Percentiles rank a stretch among this genome's conserved stretches.
Evolutionary conservation across 768 basidiomycete genomes (phyloP).

Genomic region (Leccinellum luteum): DNA sequence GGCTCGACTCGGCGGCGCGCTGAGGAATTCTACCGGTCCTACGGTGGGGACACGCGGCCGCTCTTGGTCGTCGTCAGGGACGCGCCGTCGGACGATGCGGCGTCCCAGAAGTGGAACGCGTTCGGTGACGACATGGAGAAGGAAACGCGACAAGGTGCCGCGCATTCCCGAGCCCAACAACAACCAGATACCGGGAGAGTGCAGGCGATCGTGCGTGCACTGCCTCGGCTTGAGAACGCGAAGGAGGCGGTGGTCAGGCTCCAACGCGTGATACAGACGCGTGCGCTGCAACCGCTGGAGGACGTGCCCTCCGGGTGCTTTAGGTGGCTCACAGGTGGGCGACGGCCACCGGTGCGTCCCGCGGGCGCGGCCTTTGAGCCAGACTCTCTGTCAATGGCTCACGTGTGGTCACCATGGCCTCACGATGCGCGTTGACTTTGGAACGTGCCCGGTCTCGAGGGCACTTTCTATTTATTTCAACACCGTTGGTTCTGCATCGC

Average conservation of each 20-base stretch:
- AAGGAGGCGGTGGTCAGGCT: constrained; percentile 7
- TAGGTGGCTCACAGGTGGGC: constrained; percentile 12
- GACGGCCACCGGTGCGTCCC: background rate
- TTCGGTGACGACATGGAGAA: constrained; percentile 9
- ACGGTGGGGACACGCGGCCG: constrained; percentile 27
- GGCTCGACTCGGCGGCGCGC: constrained; percentile 12
- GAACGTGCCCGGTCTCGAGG: background rate
- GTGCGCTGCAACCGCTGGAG: constrained; percentile 24
- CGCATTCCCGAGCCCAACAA: background rate
- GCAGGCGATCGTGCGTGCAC: constrained; percentile 22
- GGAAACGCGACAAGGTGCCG: background rate
- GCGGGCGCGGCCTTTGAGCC: background rate
- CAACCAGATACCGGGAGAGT: constrained; percentile 3
- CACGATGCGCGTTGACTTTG: background rate
- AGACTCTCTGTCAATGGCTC: constrained; percentile 13
- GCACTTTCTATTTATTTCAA: too few species aligned
- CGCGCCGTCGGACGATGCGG: constrained; percentile 17
- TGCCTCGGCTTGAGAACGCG: constrained; percentile 11
- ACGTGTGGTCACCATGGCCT: constrained; percentile 18
- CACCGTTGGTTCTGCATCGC: background rate
- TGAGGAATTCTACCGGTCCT: constrained; percentile 18
- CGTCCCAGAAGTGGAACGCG: constrained; percentile 22
- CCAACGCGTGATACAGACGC: constrained; percentile 18
- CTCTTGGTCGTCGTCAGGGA: constrained; percentile 24
- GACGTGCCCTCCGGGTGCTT: constrained; percentile 20